Evolutionary conservation across 345 rosid species (phyloP).

Genomic region (Jatropha curcas): DNA sequence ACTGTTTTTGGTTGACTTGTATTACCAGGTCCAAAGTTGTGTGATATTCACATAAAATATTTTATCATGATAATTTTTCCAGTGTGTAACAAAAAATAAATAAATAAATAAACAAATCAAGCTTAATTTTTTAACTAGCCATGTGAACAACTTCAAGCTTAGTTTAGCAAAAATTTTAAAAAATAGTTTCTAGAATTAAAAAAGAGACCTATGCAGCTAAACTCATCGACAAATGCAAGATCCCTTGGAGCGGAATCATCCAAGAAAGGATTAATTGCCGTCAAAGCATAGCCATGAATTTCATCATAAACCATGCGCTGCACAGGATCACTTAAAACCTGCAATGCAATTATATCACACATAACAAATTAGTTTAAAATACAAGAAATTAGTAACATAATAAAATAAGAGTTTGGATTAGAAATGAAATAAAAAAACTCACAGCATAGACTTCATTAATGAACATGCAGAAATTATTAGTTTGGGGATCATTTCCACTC

Average conservation of each 20-base stretch:
- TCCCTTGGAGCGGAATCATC: conserved; percentile 67
- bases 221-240: conserved; percentile 89
- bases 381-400: neutral
- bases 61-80: too few relatives aligned
- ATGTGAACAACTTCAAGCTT: too few relatives aligned
- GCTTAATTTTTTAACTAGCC: too few relatives aligned
- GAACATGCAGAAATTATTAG: conserved; percentile 93
- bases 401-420: neutral
- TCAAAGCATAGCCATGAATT: conserved; percentile 85
- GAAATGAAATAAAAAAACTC: conserved; percentile 11
- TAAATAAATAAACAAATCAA: too few relatives aligned
- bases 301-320: conserved; percentile 97
- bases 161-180: too few relatives aligned
- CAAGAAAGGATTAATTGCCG: conserved; percentile 81
- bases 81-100: too few relatives aligned
- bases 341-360: too few relatives aligned
- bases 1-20: too few relatives aligned
- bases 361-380: neutral
- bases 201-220: conserved; percentile 84
- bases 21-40: too few relatives aligned
- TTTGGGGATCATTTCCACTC: conserved; percentile 77
- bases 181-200: too few relatives aligned
- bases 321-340: conserved; percentile 95
- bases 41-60: too few relatives aligned
- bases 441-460: conserved; percentile 88